Conservation (phyloP, 2,329 filamentous ascomycete species). For the Graphilbum fragrans region DNA sequence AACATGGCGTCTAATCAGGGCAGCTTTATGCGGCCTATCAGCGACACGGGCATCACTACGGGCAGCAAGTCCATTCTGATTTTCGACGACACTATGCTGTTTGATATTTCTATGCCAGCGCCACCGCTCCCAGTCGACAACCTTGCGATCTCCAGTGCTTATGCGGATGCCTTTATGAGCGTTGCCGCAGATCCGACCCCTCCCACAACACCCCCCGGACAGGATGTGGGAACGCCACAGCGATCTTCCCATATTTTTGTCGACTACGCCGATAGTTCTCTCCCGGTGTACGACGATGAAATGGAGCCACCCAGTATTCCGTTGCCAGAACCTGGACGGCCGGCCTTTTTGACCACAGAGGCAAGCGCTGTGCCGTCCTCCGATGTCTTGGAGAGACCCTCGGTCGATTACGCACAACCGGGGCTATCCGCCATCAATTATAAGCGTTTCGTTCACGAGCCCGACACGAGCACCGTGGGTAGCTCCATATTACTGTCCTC, state of each 20-base stretch:
- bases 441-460: no score
- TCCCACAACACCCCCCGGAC: constrained; percentile 46
- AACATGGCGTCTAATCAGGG: neutral
- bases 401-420: no score
- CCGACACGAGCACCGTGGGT: constrained; percentile 2
- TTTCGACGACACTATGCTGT: constrained; percentile 53
- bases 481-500: constrained; percentile 8
- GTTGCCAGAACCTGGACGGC: no score
- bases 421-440: no score
- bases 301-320: no score
- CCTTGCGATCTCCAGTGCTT: constrained; percentile 27
- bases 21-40: constrained; percentile 25
- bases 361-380: no score
- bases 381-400: no score
- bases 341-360: no score
- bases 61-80: constrained; percentile 90
- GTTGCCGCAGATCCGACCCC: constrained; percentile 44
- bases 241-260: constrained; percentile 44
- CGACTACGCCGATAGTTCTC: constrained; percentile 19
- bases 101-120: constrained; percentile 32
- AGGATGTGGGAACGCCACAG: constrained; percentile 30
- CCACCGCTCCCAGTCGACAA: no score
- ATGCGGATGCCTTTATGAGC: constrained; percentile 37
- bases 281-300: no score
- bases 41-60: constrained; percentile 51